Conservation (phyloP, 768 basidiomycete species). For the Termitomyces sp. region DNA sequence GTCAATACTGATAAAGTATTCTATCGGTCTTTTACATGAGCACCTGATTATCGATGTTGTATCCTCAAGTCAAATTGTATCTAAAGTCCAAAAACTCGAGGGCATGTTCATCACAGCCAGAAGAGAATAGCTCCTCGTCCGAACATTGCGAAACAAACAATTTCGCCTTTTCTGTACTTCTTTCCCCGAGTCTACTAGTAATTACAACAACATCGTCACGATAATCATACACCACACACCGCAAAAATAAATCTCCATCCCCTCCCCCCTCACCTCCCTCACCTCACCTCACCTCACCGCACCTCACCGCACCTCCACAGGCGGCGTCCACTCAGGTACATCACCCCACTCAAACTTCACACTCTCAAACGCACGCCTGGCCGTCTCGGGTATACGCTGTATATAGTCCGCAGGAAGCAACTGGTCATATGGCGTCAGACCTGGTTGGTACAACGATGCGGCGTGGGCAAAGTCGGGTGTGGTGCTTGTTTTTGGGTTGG, state of each 20-base stretch:
- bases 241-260: too few relatives aligned
- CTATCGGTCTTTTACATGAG: too few relatives aligned
- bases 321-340: constrained; percentile 74
- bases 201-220: too few relatives aligned
- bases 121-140: too few relatives aligned
- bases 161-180: too few relatives aligned
- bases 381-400: constrained; percentile 43
- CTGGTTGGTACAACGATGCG: constrained; percentile 34
- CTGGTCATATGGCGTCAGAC: constrained; percentile 48
- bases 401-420: constrained; percentile 56
- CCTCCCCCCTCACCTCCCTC: constrained; percentile 12
- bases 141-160: too few relatives aligned
- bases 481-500: constrained; percentile 10
- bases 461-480: constrained; percentile 21
- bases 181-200: too few relatives aligned
- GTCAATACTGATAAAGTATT: too few relatives aligned
- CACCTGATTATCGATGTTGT: too few relatives aligned
- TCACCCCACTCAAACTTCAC: constrained; percentile 61
- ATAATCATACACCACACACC: not conserved
- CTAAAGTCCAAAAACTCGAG: too few relatives aligned
- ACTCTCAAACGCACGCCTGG: constrained; percentile 46
- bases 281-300: constrained; percentile 9
- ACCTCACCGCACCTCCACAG: constrained; percentile 47
- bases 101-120: too few relatives aligned
- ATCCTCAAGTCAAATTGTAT: too few relatives aligned